These are phyloP conservation scores for Lachnellula hyalina DNA, from an alignment of 2,329 filamentous ascomycete species.

Conservation along the genomic window DNA sequence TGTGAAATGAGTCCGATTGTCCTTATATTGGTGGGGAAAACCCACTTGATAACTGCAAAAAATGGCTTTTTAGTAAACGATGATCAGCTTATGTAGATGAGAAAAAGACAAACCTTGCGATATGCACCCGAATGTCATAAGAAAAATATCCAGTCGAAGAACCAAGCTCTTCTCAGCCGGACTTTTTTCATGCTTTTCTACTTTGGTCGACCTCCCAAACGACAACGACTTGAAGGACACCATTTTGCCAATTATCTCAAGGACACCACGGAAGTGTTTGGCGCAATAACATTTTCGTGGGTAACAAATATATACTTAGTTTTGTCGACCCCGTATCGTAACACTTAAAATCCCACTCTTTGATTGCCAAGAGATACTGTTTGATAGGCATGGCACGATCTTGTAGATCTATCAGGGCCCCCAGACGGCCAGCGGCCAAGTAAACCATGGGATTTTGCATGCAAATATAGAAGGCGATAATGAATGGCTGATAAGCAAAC, in stretches of 20 bases:
- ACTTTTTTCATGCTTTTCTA: conserved; percentile 21
- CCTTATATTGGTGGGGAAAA: conserved; percentile 11
- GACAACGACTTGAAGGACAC: conserved; percentile 6
- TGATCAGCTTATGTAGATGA: conserved; percentile 24
- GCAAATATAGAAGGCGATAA: too few relatives aligned
- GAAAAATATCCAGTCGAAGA: conserved; percentile 34
- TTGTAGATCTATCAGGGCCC: too few relatives aligned
- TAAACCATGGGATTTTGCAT: too few relatives aligned
- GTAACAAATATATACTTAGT: neutral
- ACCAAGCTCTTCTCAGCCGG: conserved; percentile 35
- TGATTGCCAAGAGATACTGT: too few relatives aligned
- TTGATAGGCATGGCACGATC: too few relatives aligned
- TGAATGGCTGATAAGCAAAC: too few relatives aligned
- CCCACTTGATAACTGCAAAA: conserved; percentile 35
- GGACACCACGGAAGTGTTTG: neutral
- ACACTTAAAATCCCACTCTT: neutral
- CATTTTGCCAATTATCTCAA: conserved; percentile 2
- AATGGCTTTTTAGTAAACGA: neutral
- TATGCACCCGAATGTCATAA: conserved; percentile 37
- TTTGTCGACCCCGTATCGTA: neutral
- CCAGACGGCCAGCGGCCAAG: too few relatives aligned
- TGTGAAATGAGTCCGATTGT: conserved; percentile 35
- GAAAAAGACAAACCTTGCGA: conserved; percentile 33
- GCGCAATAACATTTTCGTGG: neutral
- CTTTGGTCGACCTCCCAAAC: neutral